These are phyloP conservation scores for Rhododendron williamsianum DNA, from an alignment of 148 eudicot species.

Conservation along the genomic window DNA sequence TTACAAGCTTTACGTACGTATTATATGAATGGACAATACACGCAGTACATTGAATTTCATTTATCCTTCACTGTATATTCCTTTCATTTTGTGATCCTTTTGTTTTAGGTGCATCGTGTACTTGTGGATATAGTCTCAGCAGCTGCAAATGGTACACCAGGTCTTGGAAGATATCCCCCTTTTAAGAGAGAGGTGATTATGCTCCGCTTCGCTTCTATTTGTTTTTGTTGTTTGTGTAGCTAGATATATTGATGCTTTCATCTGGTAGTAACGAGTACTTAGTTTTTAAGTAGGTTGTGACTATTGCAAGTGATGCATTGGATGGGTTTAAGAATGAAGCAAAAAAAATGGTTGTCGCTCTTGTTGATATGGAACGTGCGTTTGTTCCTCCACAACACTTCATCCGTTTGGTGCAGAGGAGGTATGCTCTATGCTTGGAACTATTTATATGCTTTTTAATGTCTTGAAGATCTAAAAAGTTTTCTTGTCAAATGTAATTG, in stretches of 20 bases:
- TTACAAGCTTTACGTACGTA: neutral
- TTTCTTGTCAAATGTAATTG: neutral
- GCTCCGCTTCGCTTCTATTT: neutral
- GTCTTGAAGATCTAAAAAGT: neutral
- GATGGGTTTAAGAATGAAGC: conserved; percentile 92
- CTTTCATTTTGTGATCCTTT: neutral
- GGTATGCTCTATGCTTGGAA: conserved; percentile 48
- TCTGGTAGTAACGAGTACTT: neutral
- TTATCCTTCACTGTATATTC: neutral
- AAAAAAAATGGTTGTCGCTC: conserved; percentile 90
- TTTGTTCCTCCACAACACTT: conserved; percentile 99
- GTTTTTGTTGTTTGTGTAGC: neutral
- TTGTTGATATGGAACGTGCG: conserved; percentile 99
- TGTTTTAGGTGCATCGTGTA: conserved; percentile 82
- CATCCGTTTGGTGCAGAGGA: conserved; percentile 94
- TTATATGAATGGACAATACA: neutral
- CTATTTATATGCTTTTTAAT: neutral
- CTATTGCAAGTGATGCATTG: conserved; percentile 82
- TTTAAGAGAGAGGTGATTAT: conserved; percentile 86
- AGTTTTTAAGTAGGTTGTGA: conserved; percentile 57
- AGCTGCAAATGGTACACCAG: conserved; percentile 94
- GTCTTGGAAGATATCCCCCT: conserved; percentile 97
- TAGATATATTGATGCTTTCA: neutral
- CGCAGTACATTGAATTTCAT: neutral
- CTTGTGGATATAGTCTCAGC: conserved; percentile 89